Base-by-base conservation (phyloP, 2,329 filamentous ascomycete species). In the Apiospora pterosperma region DNA sequence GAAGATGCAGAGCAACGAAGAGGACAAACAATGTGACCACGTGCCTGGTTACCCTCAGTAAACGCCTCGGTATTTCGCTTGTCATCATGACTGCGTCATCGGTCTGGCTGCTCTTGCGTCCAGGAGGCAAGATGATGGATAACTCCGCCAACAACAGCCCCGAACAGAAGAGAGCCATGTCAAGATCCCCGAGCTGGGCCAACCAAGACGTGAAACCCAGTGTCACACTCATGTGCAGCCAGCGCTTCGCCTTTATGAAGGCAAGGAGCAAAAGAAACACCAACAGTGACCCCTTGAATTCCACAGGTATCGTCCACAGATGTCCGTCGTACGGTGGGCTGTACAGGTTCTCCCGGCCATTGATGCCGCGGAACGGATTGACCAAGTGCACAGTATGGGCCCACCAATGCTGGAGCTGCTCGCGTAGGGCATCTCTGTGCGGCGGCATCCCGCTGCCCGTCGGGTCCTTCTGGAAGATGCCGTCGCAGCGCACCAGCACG, bases 301-400 rank as follows among this genome's bases (percentile, higher is more conserved):
- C 86, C 58, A 87, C 80, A 2, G 86, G 86, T 52, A 89, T 88
- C 6, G 87, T 88, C 86, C 86, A 89, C 25, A 88, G 74, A 67
- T 89, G 86, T 28, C 85, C 79, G 69, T 88, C 85, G 69, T 87
- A 86, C 25, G 73, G 78, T 74, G 79, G 84, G 42, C 77, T 80
- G 74, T 83, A 86, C 25, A 85, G 72, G 62, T 85, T 80, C 28
- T 85, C 69, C 67, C 85, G 84, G 28, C 77, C 73, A 67, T 78
- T 83, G 78, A 85, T 82, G 65, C 80, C 77, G 69, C 73, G 71
- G 25, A 69, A 67, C 84, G 84, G 86, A 65, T 84, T 79, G 21
- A 67, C 67, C 14, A 83, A 67, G 67, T 86, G 82, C 25, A 74
- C 76, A 38, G 70, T 74, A 3, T 75, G 66, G 14, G 76, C 78